Evolutionary conservation across 768 basidiomycete species (phyloP).

Genomic region (Kwoniella bestiolae): DNA sequence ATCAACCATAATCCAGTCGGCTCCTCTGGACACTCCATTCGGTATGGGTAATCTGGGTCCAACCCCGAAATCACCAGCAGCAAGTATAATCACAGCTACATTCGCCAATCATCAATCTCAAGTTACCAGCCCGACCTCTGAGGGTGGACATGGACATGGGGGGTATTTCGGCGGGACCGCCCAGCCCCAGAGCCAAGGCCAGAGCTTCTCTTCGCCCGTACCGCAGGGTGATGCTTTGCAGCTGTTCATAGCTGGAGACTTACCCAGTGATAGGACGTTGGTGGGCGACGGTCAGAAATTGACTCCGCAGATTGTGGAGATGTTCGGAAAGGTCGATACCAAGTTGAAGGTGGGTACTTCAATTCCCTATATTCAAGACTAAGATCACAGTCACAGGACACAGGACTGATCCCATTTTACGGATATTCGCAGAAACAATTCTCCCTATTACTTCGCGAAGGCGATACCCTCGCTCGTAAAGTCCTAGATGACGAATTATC

Average conservation of each 20-base stretch:
- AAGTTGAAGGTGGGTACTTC: slow-evolving; percentile 40
- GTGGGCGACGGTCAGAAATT: slow-evolving; percentile 49
- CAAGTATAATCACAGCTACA: slow-evolving; percentile 20
- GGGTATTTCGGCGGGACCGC: slow-evolving; percentile 11
- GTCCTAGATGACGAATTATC: slow-evolving; percentile 44
- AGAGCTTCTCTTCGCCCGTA: neutral
- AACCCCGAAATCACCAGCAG: slow-evolving; percentile 20
- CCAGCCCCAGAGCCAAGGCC: slow-evolving; percentile 4
- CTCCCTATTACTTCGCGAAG: slow-evolving; percentile 42
- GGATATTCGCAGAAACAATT: slow-evolving; percentile 40
- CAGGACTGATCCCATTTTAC: neutral
- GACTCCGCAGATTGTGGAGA: slow-evolving; percentile 39
- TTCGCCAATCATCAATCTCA: slow-evolving; percentile 16
- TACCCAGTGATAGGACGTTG: slow-evolving; percentile 37
- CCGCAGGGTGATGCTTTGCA: slow-evolving; percentile 35
- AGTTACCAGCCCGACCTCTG: slow-evolving; percentile 10
- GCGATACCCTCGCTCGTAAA: slow-evolving; percentile 40
- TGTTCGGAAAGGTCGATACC: slow-evolving; percentile 43
- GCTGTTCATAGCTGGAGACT: slow-evolving; percentile 38
- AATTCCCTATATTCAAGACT: neutral
- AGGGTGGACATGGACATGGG: slow-evolving; percentile 7
- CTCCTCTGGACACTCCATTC: slow-evolving; percentile 30
- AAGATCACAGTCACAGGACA: neutral
- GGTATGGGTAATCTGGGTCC: slow-evolving; percentile 1
- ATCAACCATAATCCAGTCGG: slow-evolving; percentile 48